phyloP scores from a whole-genome alignment of 192 early-diverging fungal genomes.

The Umbelopsis sp. region DNA sequence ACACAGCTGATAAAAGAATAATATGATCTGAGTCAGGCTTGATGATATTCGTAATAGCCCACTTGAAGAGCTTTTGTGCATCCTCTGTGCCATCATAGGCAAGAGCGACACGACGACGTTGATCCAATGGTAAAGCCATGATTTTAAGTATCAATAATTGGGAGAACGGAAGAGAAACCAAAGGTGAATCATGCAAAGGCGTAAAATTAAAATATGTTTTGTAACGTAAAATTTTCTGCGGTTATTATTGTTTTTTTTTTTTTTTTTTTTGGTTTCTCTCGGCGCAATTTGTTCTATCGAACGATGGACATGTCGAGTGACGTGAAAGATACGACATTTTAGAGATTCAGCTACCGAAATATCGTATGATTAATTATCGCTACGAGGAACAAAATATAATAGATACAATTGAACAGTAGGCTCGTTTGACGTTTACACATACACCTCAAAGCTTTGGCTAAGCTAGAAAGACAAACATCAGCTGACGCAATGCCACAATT shows the following conservation, averaged over 20 bases:
- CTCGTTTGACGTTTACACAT: no score
- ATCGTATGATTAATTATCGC: no score
- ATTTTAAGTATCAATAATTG: neutral
- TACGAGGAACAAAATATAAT: no score
- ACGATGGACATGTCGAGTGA: no score
- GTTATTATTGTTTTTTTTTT: no score
- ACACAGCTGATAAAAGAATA: constrained; percentile 30
- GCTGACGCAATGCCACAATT: neutral
- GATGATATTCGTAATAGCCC: constrained; percentile 35
- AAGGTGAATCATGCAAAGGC: neutral
- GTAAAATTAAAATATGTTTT: no score
- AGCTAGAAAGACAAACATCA: neutral
- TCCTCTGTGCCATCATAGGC: constrained; percentile 35
- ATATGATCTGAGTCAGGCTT: constrained; percentile 32
- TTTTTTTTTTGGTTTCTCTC: no score
- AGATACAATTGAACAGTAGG: no score
- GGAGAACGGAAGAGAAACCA: neutral
- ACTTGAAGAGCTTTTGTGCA: constrained; percentile 33
- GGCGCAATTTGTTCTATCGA: no score
- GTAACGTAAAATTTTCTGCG: no score
- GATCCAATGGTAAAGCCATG: constrained; percentile 13
- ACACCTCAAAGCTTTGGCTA: neutral
- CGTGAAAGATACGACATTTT: no score
- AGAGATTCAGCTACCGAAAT: no score
- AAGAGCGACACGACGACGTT: constrained; percentile 27